These are phyloP conservation scores for Melastoma malabathricum DNA, from an alignment of 345 rosid genomes.

Conservation along the genomic window DNA sequence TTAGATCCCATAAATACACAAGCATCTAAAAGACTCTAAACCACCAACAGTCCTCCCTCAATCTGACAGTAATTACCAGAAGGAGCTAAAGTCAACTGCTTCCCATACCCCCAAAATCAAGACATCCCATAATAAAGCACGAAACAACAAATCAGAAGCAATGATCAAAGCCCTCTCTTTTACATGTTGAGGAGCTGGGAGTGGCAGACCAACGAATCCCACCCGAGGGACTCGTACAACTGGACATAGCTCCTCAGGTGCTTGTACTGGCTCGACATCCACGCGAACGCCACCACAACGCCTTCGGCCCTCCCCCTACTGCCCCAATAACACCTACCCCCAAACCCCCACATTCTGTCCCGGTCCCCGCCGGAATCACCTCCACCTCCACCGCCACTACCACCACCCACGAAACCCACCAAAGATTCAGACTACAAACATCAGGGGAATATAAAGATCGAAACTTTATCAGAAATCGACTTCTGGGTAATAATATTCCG, in stretches of 20 bases:
- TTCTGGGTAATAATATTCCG: no score
- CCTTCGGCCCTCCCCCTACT: constrained; percentile 42
- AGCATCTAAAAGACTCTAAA: no score
- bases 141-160: constrained; percentile 1
- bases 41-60: neutral
- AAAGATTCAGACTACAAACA: neutral
- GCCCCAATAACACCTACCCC: constrained; percentile 74
- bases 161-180: constrained; percentile 4
- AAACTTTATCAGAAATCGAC: no score
- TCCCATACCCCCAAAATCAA: neutral
- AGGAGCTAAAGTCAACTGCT: neutral
- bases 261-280: constrained; percentile 78
- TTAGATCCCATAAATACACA: no score
- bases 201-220: constrained; percentile 78
- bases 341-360: constrained; percentile 61
- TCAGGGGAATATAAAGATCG: no score
- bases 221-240: constrained; percentile 57
- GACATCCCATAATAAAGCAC: neutral
- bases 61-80: no score
- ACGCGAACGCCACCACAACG: constrained; percentile 62
- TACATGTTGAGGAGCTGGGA: constrained; percentile 74
- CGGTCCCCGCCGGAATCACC: neutral
- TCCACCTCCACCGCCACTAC: neutral
- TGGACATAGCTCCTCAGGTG: constrained; percentile 49
- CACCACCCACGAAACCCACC: neutral